These are phyloP conservation scores for Talaromyces sp. DNA, from an alignment of 2,329 filamentous ascomycete species.

Conservation along the genomic window DNA sequence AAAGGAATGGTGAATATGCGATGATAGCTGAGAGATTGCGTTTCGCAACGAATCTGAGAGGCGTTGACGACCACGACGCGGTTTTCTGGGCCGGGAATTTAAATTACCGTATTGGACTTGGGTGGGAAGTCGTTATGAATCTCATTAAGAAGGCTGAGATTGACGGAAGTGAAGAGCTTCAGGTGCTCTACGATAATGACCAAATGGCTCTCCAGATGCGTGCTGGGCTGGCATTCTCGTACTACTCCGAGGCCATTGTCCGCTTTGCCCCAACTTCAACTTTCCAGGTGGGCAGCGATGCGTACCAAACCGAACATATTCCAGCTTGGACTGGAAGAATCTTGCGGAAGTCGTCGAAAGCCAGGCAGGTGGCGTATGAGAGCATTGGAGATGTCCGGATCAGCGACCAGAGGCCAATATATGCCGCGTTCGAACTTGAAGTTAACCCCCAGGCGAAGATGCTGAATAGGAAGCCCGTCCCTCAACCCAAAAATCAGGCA, in stretches of 20 bases:
- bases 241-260: constrained; percentile 85
- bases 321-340: constrained; percentile 97
- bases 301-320: constrained; percentile 88
- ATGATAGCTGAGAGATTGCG: constrained; percentile 82
- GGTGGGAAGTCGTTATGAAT: constrained; percentile 69
- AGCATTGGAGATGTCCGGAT: neutral
- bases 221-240: constrained; percentile 79
- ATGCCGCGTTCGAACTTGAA: too few relatives aligned
- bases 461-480: too few relatives aligned
- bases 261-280: constrained; percentile 93
- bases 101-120: constrained; percentile 91
- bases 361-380: constrained; percentile 60
- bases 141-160: constrained; percentile 69
- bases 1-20: constrained; percentile 86
- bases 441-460: too few relatives aligned
- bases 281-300: constrained; percentile 81
- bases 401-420: neutral
- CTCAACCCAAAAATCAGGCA: too few relatives aligned
- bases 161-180: constrained; percentile 79
- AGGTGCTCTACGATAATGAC: constrained; percentile 31
- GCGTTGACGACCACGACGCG: constrained; percentile 86
- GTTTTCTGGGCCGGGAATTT: constrained; percentile 97
- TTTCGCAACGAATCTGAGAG: constrained; percentile 76
- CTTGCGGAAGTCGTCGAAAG: constrained; percentile 74
- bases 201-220: constrained; percentile 95